Percentiles rank a stretch among this genome's conserved stretches.
phyloP scores from a whole-genome alignment of 768 basidiomycete genomes.

The Lactarius pseudohatsudake region DNA sequence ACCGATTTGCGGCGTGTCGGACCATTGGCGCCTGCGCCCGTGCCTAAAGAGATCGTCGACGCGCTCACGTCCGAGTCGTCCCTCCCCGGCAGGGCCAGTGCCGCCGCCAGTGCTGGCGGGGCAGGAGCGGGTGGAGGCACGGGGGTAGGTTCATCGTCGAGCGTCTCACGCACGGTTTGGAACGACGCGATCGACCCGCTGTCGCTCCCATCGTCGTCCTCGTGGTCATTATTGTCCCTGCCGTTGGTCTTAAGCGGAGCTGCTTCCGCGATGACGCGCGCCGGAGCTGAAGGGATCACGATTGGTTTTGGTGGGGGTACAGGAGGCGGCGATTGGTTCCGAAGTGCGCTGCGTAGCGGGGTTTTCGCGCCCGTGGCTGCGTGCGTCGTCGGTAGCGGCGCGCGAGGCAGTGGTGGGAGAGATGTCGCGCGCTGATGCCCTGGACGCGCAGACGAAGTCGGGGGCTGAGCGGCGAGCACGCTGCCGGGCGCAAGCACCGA shows the following conservation, averaged over 20 bases:
- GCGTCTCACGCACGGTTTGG: slow-evolving; percentile 60
- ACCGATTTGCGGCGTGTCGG: slow-evolving; percentile 63
- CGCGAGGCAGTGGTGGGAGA: slow-evolving; percentile 12
- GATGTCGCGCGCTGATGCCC: background rate
- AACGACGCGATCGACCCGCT: slow-evolving; percentile 59
- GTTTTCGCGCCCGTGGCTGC: slow-evolving; percentile 35
- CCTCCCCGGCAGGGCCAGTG: slow-evolving; percentile 26
- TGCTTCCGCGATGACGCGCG: slow-evolving; percentile 13
- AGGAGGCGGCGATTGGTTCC: slow-evolving; percentile 36
- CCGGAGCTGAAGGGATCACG: slow-evolving; percentile 23
- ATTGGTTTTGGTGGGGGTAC: slow-evolving; percentile 18
- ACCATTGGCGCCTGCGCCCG: slow-evolving; percentile 6
- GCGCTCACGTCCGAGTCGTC: slow-evolving; percentile 35
- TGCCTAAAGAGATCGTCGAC: slow-evolving; percentile 32
- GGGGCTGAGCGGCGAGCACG: background rate
- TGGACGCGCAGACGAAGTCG: background rate
- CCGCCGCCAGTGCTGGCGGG: background rate
- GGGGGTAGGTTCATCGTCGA: slow-evolving; percentile 38
- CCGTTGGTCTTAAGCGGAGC: background rate
- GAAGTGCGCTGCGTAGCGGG: slow-evolving; percentile 64
- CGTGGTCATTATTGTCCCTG: slow-evolving; percentile 9
- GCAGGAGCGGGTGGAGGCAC: slow-evolving; percentile 7
- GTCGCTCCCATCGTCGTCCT: slow-evolving; percentile 38
- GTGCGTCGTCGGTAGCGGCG: background rate
- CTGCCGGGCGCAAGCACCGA: slow-evolving; percentile 17